Base-by-base conservation (phyloP, 2,329 filamentous ascomycete genomes). In the Pseudofabraea citricarpa region DNA sequence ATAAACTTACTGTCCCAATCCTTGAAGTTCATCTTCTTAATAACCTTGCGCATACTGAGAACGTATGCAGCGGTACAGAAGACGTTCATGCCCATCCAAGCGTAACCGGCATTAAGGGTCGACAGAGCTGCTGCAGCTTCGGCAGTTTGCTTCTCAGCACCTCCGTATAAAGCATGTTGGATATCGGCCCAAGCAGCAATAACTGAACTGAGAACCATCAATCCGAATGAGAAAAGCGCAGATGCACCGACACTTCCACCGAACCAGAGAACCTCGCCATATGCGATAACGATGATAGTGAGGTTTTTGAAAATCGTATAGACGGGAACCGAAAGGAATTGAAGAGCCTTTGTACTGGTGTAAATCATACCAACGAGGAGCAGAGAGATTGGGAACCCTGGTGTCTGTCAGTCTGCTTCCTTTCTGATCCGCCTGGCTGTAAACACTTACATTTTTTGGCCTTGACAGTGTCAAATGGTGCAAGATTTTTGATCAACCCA, bases 221-320 rank as follows among this genome's bases (percentile, higher is more conserved):
- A 73, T 43, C 90, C 90, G 59, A 98, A 98, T 3, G 90, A 95
- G 60, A 96, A 85, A 22, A 98, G 79, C 2, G 90, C 83, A 66
- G 95, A 81, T 36, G 84, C 79, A 13, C 87, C 90, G 47, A 98
- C 91, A 38, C 83, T 89, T 61, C 91, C 91, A 49, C 93, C 93
- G 56, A 98, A 98, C 90, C 91, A 97, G 41, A 98, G 77, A 22
- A 98, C 91, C 70, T 98, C 93, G 56, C 93, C 93, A 56, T 98
- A 98, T 44, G 93, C 93, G 60, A 97, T 98, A 53, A 97, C 82
- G 59, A 98, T 97, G 66, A 95, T 98, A 49, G 93, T 97, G 73
- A 98, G 69, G 72, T 98, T 98, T 79, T 98, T 98, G 79, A 98
- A 98, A 65, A 98, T 98, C 44, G 93, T 98, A 71, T 98, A 98